Evolutionary conservation across 177 flowering plant genomes (phyloP).

Genomic region (Vitis hybrid): DNA sequence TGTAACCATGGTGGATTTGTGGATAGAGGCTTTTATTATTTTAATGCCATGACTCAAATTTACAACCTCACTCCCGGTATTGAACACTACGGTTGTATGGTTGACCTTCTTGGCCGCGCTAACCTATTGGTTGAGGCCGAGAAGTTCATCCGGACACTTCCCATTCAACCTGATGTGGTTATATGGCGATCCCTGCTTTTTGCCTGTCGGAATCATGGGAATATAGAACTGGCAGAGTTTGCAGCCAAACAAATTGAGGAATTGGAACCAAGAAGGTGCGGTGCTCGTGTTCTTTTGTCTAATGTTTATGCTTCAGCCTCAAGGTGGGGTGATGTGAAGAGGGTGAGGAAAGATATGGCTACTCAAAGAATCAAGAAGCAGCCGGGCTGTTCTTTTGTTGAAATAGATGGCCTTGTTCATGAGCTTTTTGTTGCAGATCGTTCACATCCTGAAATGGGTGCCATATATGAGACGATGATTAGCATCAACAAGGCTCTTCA

Average conservation of each 20-base stretch:
- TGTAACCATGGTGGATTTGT: constrained; percentile 41
- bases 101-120: constrained; percentile 42
- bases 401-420: constrained; percentile 32
- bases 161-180: constrained; percentile 31
- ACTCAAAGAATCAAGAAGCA: constrained; percentile 25
- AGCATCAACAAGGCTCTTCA: constrained; percentile 15
- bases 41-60: constrained; percentile 19
- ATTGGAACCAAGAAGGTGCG: constrained; percentile 32
- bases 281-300: constrained; percentile 28
- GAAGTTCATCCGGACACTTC: constrained; percentile 23
- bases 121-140: constrained; percentile 27
- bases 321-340: constrained; percentile 38
- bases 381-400: constrained; percentile 33
- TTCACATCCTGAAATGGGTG: constrained; percentile 21
- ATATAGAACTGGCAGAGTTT: constrained; percentile 29
- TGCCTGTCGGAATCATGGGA: constrained; percentile 23
- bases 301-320: constrained; percentile 29
- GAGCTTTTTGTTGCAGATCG: constrained; percentile 30
- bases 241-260: constrained; percentile 23
- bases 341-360: constrained; percentile 29
- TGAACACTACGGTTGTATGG: constrained; percentile 38
- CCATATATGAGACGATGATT: constrained; percentile 12
- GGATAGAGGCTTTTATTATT: constrained; percentile 21
- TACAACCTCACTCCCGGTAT: constrained; percentile 25
- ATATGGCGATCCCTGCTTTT: constrained; percentile 35